phyloP scores from a whole-genome alignment of 495 filamentous ascomycete genomes.

The Collariella sp. region DNA sequence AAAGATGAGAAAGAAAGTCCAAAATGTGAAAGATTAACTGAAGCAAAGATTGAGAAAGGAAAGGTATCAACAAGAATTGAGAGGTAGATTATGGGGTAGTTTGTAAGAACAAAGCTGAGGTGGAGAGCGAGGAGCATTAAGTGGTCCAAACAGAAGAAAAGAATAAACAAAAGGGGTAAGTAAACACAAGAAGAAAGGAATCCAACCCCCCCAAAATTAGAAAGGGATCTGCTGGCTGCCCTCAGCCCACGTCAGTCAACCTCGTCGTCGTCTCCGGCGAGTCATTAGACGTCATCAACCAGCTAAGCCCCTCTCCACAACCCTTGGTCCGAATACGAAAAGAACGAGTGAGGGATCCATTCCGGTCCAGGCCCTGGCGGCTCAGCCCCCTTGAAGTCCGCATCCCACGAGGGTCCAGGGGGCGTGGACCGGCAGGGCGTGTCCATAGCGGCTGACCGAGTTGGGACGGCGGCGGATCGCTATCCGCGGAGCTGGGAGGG shows the following conservation, averaged over 20 bases:
- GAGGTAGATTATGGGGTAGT: no score
- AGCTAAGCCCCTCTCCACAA: not conserved
- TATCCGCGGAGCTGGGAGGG: not conserved
- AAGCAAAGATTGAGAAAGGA: not conserved
- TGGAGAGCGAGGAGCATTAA: not conserved
- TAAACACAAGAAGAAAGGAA: conserved; percentile 7
- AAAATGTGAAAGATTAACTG: no score
- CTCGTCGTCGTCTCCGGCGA: not conserved
- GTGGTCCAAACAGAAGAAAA: not conserved
- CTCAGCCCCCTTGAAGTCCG: not conserved
- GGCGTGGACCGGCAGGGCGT: not conserved
- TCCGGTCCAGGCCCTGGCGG: not conserved
- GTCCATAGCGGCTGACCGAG: not conserved
- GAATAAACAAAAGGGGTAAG: not conserved
- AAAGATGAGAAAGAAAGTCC: no score
- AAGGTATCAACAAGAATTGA: not conserved
- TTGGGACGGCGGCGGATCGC: not conserved
- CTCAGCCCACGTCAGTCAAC: not conserved
- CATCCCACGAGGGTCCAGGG: not conserved
- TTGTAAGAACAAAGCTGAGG: not conserved
- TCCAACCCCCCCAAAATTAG: not conserved
- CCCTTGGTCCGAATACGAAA: conserved; percentile 1
- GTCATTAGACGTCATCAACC: not conserved
- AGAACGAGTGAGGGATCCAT: not conserved
- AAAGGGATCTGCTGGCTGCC: not conserved